These are phyloP conservation scores for Pseudocercospora cruenta DNA, from an alignment of 2,329 filamentous ascomycete genomes.

Conservation along the genomic window DNA sequence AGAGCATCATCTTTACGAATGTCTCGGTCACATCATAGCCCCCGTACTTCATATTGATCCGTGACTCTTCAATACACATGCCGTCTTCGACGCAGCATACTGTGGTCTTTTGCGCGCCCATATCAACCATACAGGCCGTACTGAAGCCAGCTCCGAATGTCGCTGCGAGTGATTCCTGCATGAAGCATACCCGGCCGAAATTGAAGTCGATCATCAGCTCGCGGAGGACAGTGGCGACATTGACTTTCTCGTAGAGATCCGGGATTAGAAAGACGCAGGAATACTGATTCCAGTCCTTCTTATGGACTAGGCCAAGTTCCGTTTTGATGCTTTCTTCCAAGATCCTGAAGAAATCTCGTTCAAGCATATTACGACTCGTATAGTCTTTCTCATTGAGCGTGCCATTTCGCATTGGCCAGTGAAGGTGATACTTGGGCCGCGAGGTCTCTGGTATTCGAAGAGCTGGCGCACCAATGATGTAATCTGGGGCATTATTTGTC, in stretches of 20 bases:
- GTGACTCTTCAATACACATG: slow-evolving; percentile 89
- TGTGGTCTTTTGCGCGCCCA: slow-evolving; percentile 96
- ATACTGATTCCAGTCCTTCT: slow-evolving; percentile 84
- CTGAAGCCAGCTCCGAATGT: slow-evolving; percentile 95
- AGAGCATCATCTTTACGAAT: slow-evolving; percentile 97
- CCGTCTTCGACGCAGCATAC: slow-evolving; percentile 97
- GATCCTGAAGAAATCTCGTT: slow-evolving; percentile 84
- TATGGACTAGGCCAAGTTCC: slow-evolving; percentile 78
- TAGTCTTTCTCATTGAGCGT: slow-evolving; percentile 93
- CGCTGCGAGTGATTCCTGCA: slow-evolving; percentile 93
- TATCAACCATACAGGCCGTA: slow-evolving; percentile 90
- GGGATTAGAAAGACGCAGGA: slow-evolving; percentile 97
- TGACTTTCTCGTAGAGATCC: slow-evolving; percentile 92
- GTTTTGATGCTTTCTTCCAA: slow-evolving; percentile 82
- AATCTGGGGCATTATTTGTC: slow-evolving; percentile 66
- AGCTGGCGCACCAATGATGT: slow-evolving; percentile 80
- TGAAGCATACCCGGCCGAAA: slow-evolving; percentile 86
- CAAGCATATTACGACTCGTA: slow-evolving; percentile 74
- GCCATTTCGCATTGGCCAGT: slow-evolving; percentile 86
- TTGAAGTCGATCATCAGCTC: slow-evolving; percentile 88
- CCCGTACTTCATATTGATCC: slow-evolving; percentile 92
- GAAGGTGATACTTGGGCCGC: slow-evolving; percentile 84
- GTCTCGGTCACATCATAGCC: slow-evolving; percentile 91
- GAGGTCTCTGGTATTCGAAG: slow-evolving; percentile 88
- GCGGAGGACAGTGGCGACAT: slow-evolving; percentile 81